A percentile compares a stretch with the other conserved stretches of the same genome.
phyloP scores from a whole-genome alignment of 257 asterid species.

The Rhazya stricta region DNA sequence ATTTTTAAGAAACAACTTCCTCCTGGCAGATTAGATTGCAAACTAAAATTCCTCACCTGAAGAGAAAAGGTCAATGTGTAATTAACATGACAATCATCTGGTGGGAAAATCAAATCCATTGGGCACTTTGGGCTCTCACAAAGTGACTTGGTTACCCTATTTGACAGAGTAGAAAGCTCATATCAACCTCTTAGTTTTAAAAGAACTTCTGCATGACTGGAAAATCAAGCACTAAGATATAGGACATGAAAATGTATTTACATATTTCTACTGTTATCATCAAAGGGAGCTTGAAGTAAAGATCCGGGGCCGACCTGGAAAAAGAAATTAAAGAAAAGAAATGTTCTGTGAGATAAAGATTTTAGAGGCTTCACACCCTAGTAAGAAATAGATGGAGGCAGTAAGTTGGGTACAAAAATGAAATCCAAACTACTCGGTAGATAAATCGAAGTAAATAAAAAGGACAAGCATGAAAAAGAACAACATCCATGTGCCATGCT shows the following conservation, averaged over 20 bases:
- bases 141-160: constrained; percentile 81
- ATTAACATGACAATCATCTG: constrained; percentile 97
- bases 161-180: constrained; percentile 23
- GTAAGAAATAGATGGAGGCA: not conserved
- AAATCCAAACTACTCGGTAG: not conserved
- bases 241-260: constrained; percentile 29
- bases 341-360: constrained; percentile 20
- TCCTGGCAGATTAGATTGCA: not conserved
- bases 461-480: not conserved
- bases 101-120: constrained; percentile 79
- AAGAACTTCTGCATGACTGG: not conserved
- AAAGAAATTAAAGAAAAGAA: constrained; percentile 6
- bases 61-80: constrained; percentile 82
- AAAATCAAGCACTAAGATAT: not conserved
- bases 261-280: constrained; percentile 67
- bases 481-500: not conserved
- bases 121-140: constrained; percentile 85
- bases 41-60: constrained; percentile 54
- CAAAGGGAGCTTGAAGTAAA: constrained; percentile 89
- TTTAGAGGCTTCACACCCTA: constrained; percentile 8
- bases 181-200: not conserved
- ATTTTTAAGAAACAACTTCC: not conserved
- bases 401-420: not conserved
- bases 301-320: constrained; percentile 50
- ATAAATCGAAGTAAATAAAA: not conserved